Conservation (phyloP, 768 basidiomycete genomes). For the Suillus clintonianus region DNA sequence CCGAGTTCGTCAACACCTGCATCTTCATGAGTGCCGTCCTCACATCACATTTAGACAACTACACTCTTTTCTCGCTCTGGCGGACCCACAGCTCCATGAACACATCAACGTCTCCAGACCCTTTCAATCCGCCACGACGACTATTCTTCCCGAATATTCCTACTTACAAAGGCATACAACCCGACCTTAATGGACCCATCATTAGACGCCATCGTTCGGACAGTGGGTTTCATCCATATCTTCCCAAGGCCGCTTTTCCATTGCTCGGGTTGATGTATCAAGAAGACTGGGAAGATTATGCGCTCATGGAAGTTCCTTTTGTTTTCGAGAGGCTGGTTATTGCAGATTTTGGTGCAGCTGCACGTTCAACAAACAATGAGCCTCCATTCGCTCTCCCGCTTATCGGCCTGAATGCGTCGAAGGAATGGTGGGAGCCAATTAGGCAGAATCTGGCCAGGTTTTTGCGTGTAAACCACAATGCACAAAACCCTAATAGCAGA, state of each 20-base stretch:
- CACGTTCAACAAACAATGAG: slow-evolving; percentile 26
- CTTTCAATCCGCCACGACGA: slow-evolving; percentile 69
- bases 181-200: slow-evolving; percentile 33
- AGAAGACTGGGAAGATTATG: slow-evolving; percentile 80
- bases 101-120: slow-evolving; percentile 39
- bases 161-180: slow-evolving; percentile 50
- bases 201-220: slow-evolving; percentile 47
- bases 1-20: slow-evolving; percentile 44
- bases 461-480: slow-evolving; percentile 35
- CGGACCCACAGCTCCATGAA: slow-evolving; percentile 71
- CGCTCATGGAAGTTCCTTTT: slow-evolving; percentile 66
- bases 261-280: slow-evolving; percentile 64
- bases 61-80: slow-evolving; percentile 77
- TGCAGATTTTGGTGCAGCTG: slow-evolving; percentile 72
- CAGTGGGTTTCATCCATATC: slow-evolving; percentile 70
- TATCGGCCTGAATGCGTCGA: slow-evolving; percentile 45
- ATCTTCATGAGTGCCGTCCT: slow-evolving; percentile 1
- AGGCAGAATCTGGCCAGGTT: slow-evolving; percentile 44
- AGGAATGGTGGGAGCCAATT: slow-evolving; percentile 73
- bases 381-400: slow-evolving; percentile 39
- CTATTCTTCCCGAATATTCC: slow-evolving; percentile 72
- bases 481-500: slow-evolving; percentile 13
- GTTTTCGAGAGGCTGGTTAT: slow-evolving; percentile 76
- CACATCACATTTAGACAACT: slow-evolving; percentile 46
- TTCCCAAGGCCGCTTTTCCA: slow-evolving; percentile 76